Evolutionary conservation across 768 basidiomycete species (phyloP).

Genomic region (Tulasnella sp.): DNA sequence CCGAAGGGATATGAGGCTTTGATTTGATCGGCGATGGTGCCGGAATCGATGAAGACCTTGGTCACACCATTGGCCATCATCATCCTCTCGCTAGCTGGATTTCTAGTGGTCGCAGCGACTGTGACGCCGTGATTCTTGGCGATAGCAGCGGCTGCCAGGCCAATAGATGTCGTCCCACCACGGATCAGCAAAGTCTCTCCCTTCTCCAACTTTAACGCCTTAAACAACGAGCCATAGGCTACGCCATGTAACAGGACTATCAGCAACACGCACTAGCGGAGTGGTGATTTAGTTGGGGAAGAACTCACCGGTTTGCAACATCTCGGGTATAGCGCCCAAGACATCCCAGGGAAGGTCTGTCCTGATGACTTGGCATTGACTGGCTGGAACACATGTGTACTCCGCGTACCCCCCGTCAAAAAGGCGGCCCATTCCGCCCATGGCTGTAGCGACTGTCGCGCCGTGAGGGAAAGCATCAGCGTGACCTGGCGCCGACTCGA

Average conservation of each 20-base stretch:
- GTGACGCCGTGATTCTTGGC: background rate
- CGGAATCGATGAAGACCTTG: background rate
- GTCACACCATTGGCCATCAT: background rate
- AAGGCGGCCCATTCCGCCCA: slow-evolving; percentile 6
- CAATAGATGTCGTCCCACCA: slow-evolving; percentile 8
- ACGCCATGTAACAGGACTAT: background rate
- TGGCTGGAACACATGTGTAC: slow-evolving; percentile 3
- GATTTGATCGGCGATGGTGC: background rate
- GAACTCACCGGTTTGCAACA: too few species aligned
- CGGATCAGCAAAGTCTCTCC: slow-evolving; percentile 3
- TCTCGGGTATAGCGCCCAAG: slow-evolving; percentile 4
- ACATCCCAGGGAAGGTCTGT: background rate
- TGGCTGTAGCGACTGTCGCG: background rate
- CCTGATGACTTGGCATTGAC: background rate
- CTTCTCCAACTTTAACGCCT: background rate
- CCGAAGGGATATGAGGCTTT: too few species aligned
- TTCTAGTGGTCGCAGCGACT: background rate
- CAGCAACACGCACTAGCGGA: too few species aligned
- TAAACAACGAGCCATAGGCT: background rate
- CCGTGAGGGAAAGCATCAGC: background rate
- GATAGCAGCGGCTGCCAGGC: background rate
- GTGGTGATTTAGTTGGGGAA: too few species aligned
- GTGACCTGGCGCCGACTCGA: background rate
- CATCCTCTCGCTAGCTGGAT: background rate
- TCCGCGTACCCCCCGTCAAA: slow-evolving; percentile 8